Base-by-base conservation (phyloP, 805 yeast genomes). In the Yarrowia yakushimensis region DNA sequence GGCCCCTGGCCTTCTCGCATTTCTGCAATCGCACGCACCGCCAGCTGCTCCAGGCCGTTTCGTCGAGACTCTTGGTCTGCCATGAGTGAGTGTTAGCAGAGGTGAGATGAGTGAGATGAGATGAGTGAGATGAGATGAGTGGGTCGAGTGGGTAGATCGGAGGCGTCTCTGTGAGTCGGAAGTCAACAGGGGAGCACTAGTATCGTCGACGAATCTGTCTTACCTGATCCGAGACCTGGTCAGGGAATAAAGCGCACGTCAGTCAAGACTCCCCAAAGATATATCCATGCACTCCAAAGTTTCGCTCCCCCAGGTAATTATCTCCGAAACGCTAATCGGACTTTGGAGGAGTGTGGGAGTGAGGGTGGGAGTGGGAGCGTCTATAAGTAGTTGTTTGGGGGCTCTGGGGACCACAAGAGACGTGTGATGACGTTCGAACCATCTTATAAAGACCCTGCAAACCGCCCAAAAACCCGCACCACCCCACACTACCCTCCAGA, bases 241-340 rank as follows among this genome's bases (percentile, higher is more conserved):
- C 50, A 45, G 13, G 50, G 50, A 28, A 45, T 28, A 30, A 30
- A 45, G 52, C 52, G 52, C 52, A 45, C 52, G 52, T 33, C 55
- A 25, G 39, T 48, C 55, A 48, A 48, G 39, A 48, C 55, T 48
- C 55, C 20, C 39, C 31, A 31, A 46, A 48, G 55, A 48, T 48
- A 48, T 48, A 48, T 48, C 55, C 55, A 48, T 48, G 55, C 55
- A 48, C 39, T 31, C 55, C 55, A 39, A 33, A 48, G 39, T 31
- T 48, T 48, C 55, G 55, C 39, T 33, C 28, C 55, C 55, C 55
- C 55, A 48, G 55, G 55, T 48, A 48, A 48, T 48, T 48, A 48
- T 48, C 55, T 48, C 55, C 55, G 55, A 48, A 48, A 48, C 55
- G 55, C 20, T 48, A 48, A 48, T 10, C 12, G 39, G n/a, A n/a